A percentile compares a stretch with the other conserved stretches of the same genome.
Evolutionary conservation across 1,284 basidiomycete species (phyloP).

Genomic region (Naganishia sp.): DNA sequence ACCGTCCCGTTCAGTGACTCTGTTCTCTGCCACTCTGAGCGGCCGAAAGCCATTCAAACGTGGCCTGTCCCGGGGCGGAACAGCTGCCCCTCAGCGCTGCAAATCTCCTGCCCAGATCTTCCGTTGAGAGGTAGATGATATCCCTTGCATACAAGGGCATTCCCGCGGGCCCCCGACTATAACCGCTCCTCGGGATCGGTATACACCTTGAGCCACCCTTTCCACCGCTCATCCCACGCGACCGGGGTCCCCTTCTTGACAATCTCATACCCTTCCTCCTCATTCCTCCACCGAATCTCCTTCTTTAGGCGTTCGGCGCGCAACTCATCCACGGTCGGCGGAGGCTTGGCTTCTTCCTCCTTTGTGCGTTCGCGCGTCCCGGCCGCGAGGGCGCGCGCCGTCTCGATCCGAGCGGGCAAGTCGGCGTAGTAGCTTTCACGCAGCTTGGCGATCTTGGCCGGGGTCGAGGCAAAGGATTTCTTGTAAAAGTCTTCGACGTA

Average conservation of each 20-base stretch:
- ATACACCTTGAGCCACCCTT: conserved; percentile 67
- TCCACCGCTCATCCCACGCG: conserved; percentile 75
- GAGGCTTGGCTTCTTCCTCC: conserved; percentile 76
- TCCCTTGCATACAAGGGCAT: no score
- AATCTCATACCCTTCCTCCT: conserved; percentile 74
- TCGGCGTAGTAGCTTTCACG: conserved; percentile 73
- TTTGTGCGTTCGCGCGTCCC: conserved; percentile 81
- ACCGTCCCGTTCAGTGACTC: no score
- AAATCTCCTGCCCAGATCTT: no score
- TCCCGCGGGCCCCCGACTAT: not conserved
- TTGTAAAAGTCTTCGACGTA: conserved; percentile 70
- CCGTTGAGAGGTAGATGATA: no score
- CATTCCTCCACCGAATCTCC: conserved; percentile 78
- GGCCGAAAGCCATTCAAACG: no score
- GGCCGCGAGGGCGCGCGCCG: conserved; percentile 72
- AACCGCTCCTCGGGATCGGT: conserved; percentile 30
- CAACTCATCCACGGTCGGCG: conserved; percentile 82
- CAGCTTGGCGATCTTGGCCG: conserved; percentile 66
- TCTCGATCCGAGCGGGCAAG: conserved; percentile 68
- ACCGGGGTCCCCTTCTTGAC: conserved; percentile 66
- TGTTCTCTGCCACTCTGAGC: no score
- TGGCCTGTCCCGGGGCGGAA: no score
- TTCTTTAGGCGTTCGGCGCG: conserved; percentile 79
- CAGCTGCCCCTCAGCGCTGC: no score
- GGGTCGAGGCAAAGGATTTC: conserved; percentile 63